A percentile compares a stretch with the other conserved stretches of the same genome.
Evolutionary conservation across 148 eudicot species (phyloP).

Genomic region (Chenopodium album): DNA sequence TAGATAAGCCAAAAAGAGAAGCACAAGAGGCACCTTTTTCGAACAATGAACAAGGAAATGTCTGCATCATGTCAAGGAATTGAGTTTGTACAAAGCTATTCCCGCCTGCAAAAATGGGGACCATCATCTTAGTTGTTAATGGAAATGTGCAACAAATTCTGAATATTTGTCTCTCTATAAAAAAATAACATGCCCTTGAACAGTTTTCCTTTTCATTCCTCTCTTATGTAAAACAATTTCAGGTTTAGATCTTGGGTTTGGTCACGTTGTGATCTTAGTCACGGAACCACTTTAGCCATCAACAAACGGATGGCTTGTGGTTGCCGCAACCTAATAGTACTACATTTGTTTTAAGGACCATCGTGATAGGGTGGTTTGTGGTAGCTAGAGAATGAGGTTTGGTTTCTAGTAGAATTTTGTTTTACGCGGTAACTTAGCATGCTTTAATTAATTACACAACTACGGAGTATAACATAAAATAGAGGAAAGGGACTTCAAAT

Average conservation of each 20-base stretch:
- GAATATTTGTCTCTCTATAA: slow-evolving; percentile 21
- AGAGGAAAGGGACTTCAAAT: neutral
- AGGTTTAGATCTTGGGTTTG: neutral
- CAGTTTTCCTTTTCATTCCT: neutral
- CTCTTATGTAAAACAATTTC: neutral
- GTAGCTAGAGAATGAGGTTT: too few relatives aligned
- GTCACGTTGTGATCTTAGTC: neutral
- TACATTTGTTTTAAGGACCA: too few relatives aligned
- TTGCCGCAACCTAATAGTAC: neutral
- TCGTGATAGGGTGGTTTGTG: neutral
- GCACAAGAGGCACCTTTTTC: slow-evolving; percentile 48
- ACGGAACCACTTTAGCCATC: neutral
- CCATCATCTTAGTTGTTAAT: slow-evolving; percentile 31
- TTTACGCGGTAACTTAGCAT: neutral
- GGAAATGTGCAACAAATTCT: slow-evolving; percentile 29
- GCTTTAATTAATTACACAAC: neutral
- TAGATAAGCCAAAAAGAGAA: slow-evolving; percentile 20
- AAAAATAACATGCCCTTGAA: slow-evolving; percentile 10
- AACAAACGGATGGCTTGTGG: neutral
- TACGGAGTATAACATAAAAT: too few relatives aligned
- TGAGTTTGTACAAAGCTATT: slow-evolving; percentile 42
- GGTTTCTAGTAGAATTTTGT: too few relatives aligned
- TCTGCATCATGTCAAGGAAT: slow-evolving; percentile 53
- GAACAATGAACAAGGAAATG: slow-evolving; percentile 45
- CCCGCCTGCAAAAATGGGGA: slow-evolving; percentile 46